phyloP scores from a whole-genome alignment of 2,329 filamentous ascomycete species.

The Aureobasidium mangrovei region DNA sequence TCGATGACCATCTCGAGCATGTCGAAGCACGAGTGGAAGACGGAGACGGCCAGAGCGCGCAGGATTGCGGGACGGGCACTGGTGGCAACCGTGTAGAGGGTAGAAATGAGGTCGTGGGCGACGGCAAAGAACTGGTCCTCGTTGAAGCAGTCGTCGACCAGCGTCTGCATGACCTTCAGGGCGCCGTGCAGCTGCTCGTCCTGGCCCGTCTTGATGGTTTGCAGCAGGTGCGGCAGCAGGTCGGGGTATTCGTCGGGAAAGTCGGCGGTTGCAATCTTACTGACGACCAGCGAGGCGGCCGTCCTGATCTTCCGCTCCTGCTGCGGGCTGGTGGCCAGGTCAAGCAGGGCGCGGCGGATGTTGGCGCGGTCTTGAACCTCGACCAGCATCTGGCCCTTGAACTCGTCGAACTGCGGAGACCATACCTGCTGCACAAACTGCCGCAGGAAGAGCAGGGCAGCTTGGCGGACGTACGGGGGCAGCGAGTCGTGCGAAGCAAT shows the following conservation, averaged over 20 bases:
- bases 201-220: constrained; percentile 63
- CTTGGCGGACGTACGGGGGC: constrained; percentile 67
- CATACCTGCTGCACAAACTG: constrained; percentile 79
- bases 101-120: constrained; percentile 74
- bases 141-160: constrained; percentile 87
- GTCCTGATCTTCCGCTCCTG: constrained; percentile 78
- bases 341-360: constrained; percentile 65
- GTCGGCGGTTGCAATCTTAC: constrained; percentile 88
- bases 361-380: constrained; percentile 63
- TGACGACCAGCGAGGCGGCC: constrained; percentile 79
- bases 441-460: constrained; percentile 70
- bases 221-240: constrained; percentile 71
- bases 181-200: constrained; percentile 82
- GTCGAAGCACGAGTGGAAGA: constrained; percentile 88
- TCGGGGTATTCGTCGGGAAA: constrained; percentile 94
- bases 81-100: constrained; percentile 72
- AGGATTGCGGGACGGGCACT: constrained; percentile 64
- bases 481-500: constrained; percentile 71
- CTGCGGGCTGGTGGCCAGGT: constrained; percentile 65
- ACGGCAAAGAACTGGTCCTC: constrained; percentile 93
- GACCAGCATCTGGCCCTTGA: constrained; percentile 58
- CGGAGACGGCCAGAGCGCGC: constrained; percentile 76
- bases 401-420: constrained; percentile 67
- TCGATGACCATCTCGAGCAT: constrained; percentile 95
- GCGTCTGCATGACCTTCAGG: constrained; percentile 74